A percentile compares a stretch with the other conserved stretches of the same genome.
These are phyloP conservation scores for Linum usitatissimum DNA, from an alignment of 345 rosid genomes.

Conservation along the genomic window DNA sequence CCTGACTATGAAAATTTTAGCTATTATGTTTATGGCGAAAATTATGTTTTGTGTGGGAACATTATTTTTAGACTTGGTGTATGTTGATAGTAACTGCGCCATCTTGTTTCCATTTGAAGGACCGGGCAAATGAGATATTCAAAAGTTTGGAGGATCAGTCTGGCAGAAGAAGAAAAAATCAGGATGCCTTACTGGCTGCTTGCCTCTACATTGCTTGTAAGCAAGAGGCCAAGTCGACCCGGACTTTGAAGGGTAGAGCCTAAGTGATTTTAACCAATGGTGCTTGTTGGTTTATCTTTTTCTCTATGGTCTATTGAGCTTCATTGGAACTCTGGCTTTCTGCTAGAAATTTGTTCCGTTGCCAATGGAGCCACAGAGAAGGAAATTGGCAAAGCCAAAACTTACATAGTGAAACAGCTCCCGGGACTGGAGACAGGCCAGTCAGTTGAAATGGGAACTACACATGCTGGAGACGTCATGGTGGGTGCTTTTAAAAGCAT, in stretches of 20 bases:
- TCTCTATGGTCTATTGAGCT: neutral
- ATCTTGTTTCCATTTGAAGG: constrained; percentile 16
- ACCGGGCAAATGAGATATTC: constrained; percentile 48
- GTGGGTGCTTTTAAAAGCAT: too few relatives aligned
- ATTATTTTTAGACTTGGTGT: too few relatives aligned
- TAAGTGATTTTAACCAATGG: neutral
- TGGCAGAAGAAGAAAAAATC: constrained; percentile 36
- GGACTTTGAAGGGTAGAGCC: constrained; percentile 36
- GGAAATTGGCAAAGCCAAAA: constrained; percentile 49
- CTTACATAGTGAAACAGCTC: constrained; percentile 40
- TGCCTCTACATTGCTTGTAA: constrained; percentile 47
- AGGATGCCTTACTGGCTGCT: constrained; percentile 39
- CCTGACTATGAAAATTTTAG: too few relatives aligned
- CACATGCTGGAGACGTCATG: constrained; percentile 46
- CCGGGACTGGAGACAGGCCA: constrained; percentile 46
- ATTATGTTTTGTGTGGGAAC: too few relatives aligned
- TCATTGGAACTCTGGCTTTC: constrained; percentile 9
- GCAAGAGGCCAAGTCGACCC: constrained; percentile 38
- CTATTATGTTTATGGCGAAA: too few relatives aligned
- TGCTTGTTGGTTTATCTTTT: constrained; percentile 7
- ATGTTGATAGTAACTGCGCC: neutral
- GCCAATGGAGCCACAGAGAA: constrained; percentile 42
- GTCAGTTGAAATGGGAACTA: constrained; percentile 47
- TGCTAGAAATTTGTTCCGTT: constrained; percentile 40
- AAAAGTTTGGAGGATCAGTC: constrained; percentile 51